A percentile compares a stretch with the other conserved stretches of the same genome.
Evolutionary conservation across 2,329 filamentous ascomycete genomes (phyloP).

Genomic region (Chaetothyriales sp.): DNA sequence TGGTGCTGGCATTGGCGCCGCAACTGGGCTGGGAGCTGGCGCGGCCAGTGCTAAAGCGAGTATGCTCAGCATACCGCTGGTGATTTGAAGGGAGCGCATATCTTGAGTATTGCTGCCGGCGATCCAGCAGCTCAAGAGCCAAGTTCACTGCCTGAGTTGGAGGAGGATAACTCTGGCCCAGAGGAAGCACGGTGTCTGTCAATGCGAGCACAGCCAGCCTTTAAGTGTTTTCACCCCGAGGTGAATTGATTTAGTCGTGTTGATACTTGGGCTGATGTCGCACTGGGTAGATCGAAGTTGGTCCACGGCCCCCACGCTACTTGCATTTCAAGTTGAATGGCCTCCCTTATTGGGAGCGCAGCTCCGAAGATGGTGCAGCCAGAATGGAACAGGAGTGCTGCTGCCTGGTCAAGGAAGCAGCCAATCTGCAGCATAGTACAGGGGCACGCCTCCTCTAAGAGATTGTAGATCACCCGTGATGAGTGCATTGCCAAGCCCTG

Average conservation of each 20-base stretch:
- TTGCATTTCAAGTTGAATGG: no score
- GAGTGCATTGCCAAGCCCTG: not conserved
- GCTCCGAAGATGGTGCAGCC: not conserved
- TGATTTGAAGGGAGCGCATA: not conserved
- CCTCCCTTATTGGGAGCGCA: not conserved
- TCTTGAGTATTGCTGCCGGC: not conserved
- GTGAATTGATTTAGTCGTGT: not conserved
- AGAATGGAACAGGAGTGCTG: not conserved
- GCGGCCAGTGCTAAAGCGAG: constrained; percentile 8
- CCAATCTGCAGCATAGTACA: not conserved
- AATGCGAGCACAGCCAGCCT: not conserved
- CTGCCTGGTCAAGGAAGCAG: not conserved
- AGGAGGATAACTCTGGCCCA: not conserved
- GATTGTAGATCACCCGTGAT: not conserved
- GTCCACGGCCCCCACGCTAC: not conserved
- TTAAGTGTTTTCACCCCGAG: not conserved
- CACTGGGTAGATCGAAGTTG: not conserved
- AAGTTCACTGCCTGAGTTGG: not conserved
- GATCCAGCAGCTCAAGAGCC: not conserved
- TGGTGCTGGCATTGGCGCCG: constrained; percentile 1
- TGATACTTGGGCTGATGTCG: not conserved
- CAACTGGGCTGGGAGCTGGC: constrained; percentile 7
- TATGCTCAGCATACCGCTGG: constrained; percentile 18
- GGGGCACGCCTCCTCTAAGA: not conserved
- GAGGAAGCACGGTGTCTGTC: not conserved